phyloP scores from a whole-genome alignment of 345 rosid species.

The Populus deltoides region DNA sequence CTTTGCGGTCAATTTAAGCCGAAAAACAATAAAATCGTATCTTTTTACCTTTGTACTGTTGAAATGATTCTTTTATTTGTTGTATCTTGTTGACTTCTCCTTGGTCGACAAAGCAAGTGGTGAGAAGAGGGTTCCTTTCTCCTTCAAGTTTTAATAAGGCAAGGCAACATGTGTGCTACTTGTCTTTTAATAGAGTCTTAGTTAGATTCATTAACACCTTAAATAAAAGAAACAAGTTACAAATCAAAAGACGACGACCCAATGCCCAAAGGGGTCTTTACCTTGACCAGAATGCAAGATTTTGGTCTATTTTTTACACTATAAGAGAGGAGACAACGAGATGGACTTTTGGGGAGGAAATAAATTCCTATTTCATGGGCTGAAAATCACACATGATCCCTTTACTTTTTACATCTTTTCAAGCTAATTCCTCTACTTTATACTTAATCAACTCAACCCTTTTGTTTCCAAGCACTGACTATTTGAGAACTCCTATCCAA shows the following conservation, averaged over 20 bases:
- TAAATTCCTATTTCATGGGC: not conserved
- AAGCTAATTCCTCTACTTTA: not conserved
- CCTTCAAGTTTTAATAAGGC: not conserved
- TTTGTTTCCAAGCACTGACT: not conserved
- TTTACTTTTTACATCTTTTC: not conserved
- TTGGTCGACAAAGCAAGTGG: not conserved
- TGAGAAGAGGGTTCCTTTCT: not conserved
- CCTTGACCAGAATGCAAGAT: slow-evolving; percentile 19
- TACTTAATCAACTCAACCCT: not conserved
- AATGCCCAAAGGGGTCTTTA: not conserved
- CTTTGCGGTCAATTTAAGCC: not conserved
- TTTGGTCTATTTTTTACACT: slow-evolving; percentile 3
- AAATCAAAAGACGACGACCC: slow-evolving; percentile 9
- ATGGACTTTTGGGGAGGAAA: not conserved
- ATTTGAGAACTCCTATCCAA: not conserved
- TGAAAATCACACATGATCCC: not conserved
- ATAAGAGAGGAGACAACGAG: not conserved
- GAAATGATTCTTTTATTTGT: not conserved
- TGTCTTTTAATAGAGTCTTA: not conserved
- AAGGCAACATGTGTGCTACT: not conserved
- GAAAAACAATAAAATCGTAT: not conserved
- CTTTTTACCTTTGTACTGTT: not conserved
- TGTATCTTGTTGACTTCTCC: not conserved
- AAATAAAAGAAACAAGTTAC: not conserved
- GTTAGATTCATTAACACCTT: not conserved